These are phyloP conservation scores for Handroanthus guayacan DNA, from an alignment of 257 asterid species.

Conservation along the genomic window DNA sequence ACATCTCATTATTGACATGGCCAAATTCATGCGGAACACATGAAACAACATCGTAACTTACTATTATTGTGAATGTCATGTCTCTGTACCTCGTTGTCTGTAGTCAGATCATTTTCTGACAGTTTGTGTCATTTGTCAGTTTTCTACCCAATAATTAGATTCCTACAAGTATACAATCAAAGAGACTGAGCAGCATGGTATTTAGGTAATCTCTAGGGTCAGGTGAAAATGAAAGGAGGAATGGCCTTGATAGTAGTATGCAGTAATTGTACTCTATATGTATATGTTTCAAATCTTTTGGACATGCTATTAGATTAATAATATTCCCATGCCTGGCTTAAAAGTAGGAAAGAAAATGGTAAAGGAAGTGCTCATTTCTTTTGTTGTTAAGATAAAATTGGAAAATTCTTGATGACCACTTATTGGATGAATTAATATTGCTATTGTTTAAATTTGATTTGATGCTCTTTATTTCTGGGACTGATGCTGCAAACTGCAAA, in stretches of 20 bases:
- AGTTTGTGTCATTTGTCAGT: too few relatives aligned
- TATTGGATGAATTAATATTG: neutral
- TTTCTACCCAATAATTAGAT: too few relatives aligned
- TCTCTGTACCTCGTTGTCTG: too few relatives aligned
- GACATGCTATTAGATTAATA: neutral
- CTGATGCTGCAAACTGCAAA: constrained; percentile 9
- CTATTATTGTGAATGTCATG: too few relatives aligned
- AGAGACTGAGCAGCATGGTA: neutral
- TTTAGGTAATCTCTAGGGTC: neutral
- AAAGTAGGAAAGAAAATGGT: neutral
- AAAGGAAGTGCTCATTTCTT: neutral
- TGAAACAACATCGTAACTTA: too few relatives aligned
- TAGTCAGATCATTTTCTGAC: too few relatives aligned
- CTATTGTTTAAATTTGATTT: constrained; percentile 9
- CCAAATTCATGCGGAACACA: too few relatives aligned
- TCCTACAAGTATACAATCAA: too few relatives aligned
- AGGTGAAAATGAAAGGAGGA: neutral
- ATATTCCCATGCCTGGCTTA: neutral
- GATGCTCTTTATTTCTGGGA: constrained; percentile 13
- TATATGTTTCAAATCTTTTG: neutral
- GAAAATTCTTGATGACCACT: neutral
- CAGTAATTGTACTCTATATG: neutral
- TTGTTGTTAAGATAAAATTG: neutral
- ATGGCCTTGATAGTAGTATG: neutral
- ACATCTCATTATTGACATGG: too few relatives aligned